Percentiles rank a stretch among this genome's conserved stretches.
Conservation (phyloP, 441 rosid genomes). For the Populus trichocarpa region DNA sequence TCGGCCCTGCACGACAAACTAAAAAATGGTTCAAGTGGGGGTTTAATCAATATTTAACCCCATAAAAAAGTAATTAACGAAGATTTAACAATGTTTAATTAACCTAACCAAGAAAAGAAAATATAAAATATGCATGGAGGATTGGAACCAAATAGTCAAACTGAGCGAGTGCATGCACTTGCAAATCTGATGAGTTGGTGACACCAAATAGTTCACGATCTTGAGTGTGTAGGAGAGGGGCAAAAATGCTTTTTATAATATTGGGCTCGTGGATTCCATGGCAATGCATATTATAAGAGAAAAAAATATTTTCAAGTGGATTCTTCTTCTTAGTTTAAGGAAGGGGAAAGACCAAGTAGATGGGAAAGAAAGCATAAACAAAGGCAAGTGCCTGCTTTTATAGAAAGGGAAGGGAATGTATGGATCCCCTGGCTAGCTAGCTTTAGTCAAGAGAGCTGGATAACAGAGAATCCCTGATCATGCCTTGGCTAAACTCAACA, state of each 20-base stretch:
- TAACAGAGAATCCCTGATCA: background rate
- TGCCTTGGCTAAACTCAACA: no score
- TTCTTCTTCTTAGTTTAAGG: no score
- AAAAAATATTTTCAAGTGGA: background rate
- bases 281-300: no score
- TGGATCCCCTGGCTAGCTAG: background rate
- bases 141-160: conserved; percentile 12
- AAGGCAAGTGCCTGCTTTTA: background rate
- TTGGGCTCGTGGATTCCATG: conserved; percentile 13
- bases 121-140: background rate
- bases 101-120: background rate
- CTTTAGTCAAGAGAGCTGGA: conserved; percentile 2
- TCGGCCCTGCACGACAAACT: no score
- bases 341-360: background rate
- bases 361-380: background rate
- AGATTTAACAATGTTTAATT: no score
- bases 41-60: no score
- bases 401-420: background rate
- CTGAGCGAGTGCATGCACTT: conserved; percentile 20
- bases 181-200: conserved; percentile 10
- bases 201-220: background rate
- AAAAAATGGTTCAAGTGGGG: no score
- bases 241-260: background rate
- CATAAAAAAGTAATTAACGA: no score
- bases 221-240: background rate